phyloP scores from a whole-genome alignment of 805 yeast genomes.

The Cyberlindnera xylosilytica region DNA sequence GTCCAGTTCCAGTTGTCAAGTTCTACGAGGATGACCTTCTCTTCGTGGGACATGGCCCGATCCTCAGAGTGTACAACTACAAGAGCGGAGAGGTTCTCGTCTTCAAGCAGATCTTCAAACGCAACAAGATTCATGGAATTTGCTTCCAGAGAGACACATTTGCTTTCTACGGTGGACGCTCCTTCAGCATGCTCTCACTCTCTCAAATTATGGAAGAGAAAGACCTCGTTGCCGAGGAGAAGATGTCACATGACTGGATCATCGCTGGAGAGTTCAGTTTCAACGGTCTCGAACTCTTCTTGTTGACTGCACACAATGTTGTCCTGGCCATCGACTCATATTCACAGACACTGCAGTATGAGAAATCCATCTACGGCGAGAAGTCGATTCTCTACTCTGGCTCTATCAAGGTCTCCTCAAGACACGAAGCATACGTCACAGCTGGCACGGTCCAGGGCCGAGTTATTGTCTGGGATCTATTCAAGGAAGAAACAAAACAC shows the following conservation, averaged over 20 bases:
- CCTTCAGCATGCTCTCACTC: slow-evolving; percentile 45
- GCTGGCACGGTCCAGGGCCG: slow-evolving; percentile 96
- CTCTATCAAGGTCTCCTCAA: slow-evolving; percentile 47
- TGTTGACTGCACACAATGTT: slow-evolving; percentile 80
- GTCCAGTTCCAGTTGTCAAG: slow-evolving; percentile 16
- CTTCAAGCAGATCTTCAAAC: slow-evolving; percentile 48
- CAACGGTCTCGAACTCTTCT: slow-evolving; percentile 36
- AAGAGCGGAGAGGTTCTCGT: slow-evolving; percentile 35
- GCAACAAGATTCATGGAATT: slow-evolving; percentile 84
- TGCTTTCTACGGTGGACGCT: slow-evolving; percentile 68
- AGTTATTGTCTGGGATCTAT: slow-evolving; percentile 71
- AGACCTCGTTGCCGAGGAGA: slow-evolving; percentile 35
- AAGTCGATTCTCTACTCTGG: slow-evolving; percentile 89
- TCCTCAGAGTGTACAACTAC: slow-evolving; percentile 51
- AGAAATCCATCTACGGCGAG: slow-evolving; percentile 50
- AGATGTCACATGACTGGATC: slow-evolving; percentile 77
- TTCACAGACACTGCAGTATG: slow-evolving; percentile 26
- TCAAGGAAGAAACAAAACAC: slow-evolving; percentile 41
- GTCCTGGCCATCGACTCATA: slow-evolving; percentile 41
- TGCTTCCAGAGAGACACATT: slow-evolving; percentile 35
- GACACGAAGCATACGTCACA: slow-evolving; percentile 51
- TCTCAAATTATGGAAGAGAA: slow-evolving; percentile 29
- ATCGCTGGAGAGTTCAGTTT: slow-evolving; percentile 51
- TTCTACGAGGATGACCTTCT: slow-evolving; percentile 33
- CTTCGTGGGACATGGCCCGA: slow-evolving; percentile 72